These are phyloP conservation scores for Starmerella stigmatis DNA, from an alignment of 805 yeast genomes.

Conservation along the genomic window DNA sequence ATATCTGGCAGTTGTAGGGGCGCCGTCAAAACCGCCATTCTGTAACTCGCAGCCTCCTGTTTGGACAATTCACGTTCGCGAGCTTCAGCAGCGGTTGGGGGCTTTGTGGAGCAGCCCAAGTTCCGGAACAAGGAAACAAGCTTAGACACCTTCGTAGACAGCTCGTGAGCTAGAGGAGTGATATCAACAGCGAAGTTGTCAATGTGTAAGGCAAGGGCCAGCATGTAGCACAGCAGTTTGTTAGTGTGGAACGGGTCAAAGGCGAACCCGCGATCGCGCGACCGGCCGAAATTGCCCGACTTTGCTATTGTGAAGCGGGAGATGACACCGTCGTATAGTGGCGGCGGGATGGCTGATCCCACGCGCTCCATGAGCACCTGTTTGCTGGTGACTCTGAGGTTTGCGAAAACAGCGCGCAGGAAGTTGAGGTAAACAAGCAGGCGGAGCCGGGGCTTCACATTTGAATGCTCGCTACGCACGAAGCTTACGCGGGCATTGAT, in stretches of 20 bases:
- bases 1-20: conserved; percentile 85
- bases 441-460: conserved; percentile 28
- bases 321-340: conserved; percentile 59
- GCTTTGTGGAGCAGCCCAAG: conserved; percentile 69
- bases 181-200: conserved; percentile 66
- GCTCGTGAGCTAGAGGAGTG: conserved; percentile 73
- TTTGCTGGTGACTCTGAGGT: conserved; percentile 56
- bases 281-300: conserved; percentile 53
- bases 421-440: conserved; percentile 71
- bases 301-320: conserved; percentile 58
- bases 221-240: conserved; percentile 66
- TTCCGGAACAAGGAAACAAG: conserved; percentile 60
- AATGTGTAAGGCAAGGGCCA: conserved; percentile 63
- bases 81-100: conserved; percentile 40
- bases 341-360: conserved; percentile 57
- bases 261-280: conserved; percentile 64
- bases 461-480: conserved; percentile 40
- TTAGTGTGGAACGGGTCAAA: conserved; percentile 86
- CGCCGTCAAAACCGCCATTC: conserved; percentile 72
- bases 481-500: conserved; percentile 37
- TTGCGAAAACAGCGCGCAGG: conserved; percentile 65
- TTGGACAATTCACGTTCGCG: conserved; percentile 31
- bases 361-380: conserved; percentile 49
- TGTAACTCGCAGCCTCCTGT: conserved; percentile 42
- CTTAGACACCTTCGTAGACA: conserved; percentile 68